These are phyloP conservation scores for Fraxinus greggii DNA, from an alignment of 305 asterid species.

Conservation along the genomic window DNA sequence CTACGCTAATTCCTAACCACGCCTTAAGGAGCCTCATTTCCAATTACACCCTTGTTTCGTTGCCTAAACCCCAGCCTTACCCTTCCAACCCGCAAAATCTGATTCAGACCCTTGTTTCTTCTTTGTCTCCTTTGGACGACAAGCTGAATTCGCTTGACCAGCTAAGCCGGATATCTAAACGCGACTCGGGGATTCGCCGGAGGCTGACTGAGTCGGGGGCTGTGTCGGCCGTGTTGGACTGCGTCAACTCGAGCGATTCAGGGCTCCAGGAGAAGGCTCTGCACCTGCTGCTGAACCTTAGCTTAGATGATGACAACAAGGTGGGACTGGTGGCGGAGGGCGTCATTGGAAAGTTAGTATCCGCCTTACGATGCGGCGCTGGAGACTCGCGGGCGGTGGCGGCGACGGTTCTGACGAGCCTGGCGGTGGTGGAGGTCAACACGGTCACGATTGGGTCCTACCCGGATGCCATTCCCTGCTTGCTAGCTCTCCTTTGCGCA, in stretches of 20 bases:
- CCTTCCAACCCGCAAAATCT: slow-evolving; percentile 50
- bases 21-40: slow-evolving; percentile 90
- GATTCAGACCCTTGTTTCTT: slow-evolving; percentile 48
- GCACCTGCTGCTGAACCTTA: slow-evolving; percentile 71
- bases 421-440: slow-evolving; percentile 85
- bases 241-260: slow-evolving; percentile 54
- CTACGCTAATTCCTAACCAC: slow-evolving; percentile 84
- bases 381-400: slow-evolving; percentile 86
- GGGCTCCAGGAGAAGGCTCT: slow-evolving; percentile 69
- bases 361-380: slow-evolving; percentile 50
- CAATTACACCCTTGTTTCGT: slow-evolving; percentile 54
- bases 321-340: slow-evolving; percentile 94
- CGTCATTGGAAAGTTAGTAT: slow-evolving; percentile 58
- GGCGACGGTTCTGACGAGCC: slow-evolving; percentile 84
- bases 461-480: slow-evolving; percentile 65
- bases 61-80: slow-evolving; percentile 44
- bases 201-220: slow-evolving; percentile 77
- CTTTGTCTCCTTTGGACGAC: slow-evolving; percentile 33
- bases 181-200: slow-evolving; percentile 58
- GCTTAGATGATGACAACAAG: slow-evolving; percentile 85
- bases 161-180: slow-evolving; percentile 53
- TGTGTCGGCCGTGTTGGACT: slow-evolving; percentile 58
- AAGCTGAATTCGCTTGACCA: slow-evolving; percentile 60
- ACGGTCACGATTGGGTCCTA: slow-evolving; percentile 77
- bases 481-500: slow-evolving; percentile 53